Evolutionary conservation across 2,329 filamentous ascomycete species (phyloP).

Genomic region (Paecilomyces niveus): DNA sequence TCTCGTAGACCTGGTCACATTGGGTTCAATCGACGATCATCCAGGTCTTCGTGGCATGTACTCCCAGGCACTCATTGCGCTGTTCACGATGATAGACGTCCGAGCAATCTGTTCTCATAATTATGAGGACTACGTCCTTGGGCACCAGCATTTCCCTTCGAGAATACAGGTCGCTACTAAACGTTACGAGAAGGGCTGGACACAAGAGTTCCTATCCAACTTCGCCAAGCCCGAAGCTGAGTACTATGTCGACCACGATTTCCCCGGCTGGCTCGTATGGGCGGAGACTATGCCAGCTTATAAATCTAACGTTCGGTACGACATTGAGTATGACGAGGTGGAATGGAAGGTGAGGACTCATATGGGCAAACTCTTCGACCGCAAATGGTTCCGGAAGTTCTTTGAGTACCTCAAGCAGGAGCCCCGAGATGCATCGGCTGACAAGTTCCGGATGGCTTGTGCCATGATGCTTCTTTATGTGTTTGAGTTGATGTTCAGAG

Average conservation of each 20-base stretch:
- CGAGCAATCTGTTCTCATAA: slow-evolving; percentile 79
- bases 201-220: slow-evolving; percentile 64
- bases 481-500: slow-evolving; percentile 76
- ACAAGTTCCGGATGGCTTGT: slow-evolving; percentile 84
- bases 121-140: slow-evolving; percentile 78
- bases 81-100: slow-evolving; percentile 83
- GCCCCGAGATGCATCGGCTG: slow-evolving; percentile 70
- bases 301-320: slow-evolving; percentile 57
- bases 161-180: slow-evolving; percentile 67
- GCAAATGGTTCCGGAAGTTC: slow-evolving; percentile 77
- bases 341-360: slow-evolving; percentile 67
- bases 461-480: slow-evolving; percentile 81
- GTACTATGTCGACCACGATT: slow-evolving; percentile 86
- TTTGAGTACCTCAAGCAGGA: slow-evolving; percentile 97
- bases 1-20: slow-evolving; percentile 74
- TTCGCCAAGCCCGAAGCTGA: slow-evolving; percentile 74
- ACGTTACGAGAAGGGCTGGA: slow-evolving; percentile 71
- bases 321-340: slow-evolving; percentile 72
- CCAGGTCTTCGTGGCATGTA: slow-evolving; percentile 78
- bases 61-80: slow-evolving; percentile 66
- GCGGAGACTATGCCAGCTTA: slow-evolving; percentile 77
- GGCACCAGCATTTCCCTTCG: slow-evolving; percentile 70
- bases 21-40: slow-evolving; percentile 82
- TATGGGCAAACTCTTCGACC: slow-evolving; percentile 73
- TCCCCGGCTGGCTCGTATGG: slow-evolving; percentile 96